Conservation (phyloP, 768 basidiomycete species). For the Auriscalpium orientale region DNA sequence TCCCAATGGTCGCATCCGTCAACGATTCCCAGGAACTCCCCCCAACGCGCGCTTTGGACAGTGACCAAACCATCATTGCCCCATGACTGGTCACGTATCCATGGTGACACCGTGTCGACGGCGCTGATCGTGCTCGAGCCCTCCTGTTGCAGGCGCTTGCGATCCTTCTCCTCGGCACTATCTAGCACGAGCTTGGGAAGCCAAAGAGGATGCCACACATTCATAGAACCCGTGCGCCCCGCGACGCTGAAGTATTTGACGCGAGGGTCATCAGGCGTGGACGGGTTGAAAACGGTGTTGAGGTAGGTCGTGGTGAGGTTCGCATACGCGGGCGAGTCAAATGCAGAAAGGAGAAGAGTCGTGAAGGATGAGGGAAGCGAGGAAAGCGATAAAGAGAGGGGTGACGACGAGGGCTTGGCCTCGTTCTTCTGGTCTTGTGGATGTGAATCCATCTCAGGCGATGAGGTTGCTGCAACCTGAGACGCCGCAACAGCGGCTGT, state of each 20-base stretch:
- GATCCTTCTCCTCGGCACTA: constrained; percentile 60
- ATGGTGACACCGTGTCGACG: constrained; percentile 18
- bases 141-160: constrained; percentile 31
- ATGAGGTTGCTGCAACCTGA: background rate
- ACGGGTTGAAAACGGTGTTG: constrained; percentile 73
- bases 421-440: constrained; percentile 11
- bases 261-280: constrained; percentile 65
- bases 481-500: background rate
- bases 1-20: constrained; percentile 97
- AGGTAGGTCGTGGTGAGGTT: constrained; percentile 86
- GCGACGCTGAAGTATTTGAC: constrained; percentile 94
- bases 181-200: constrained; percentile 92
- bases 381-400: constrained; percentile 39
- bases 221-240: constrained; percentile 58
- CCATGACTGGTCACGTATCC: constrained; percentile 39
- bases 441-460: background rate
- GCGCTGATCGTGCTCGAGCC: constrained; percentile 17
- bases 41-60: constrained; percentile 91
- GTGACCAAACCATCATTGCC: constrained; percentile 93
- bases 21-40: constrained; percentile 86
- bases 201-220: constrained; percentile 94
- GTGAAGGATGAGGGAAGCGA: constrained; percentile 79
- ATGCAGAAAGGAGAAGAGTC: constrained; percentile 74
- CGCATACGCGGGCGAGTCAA: constrained; percentile 95
- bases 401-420: constrained; percentile 28